Percentiles rank a stretch among this genome's conserved stretches.
phyloP scores from a whole-genome alignment of 176 grass and related monocot genomes.

The Musa schizocarpa region DNA sequence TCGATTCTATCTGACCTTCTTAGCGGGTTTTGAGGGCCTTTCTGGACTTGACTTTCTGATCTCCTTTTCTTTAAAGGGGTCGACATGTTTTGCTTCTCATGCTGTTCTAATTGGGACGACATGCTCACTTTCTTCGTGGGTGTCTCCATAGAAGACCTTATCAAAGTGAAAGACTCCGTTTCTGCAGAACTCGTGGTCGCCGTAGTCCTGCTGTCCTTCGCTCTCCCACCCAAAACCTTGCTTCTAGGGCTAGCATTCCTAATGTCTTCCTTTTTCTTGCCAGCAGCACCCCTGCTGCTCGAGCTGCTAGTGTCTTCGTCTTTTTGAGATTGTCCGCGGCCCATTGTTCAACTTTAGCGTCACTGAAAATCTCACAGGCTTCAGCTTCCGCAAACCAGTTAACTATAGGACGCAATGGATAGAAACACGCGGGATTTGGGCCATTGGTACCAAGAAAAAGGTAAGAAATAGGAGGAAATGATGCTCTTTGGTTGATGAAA shows the following conservation, averaged over 20 bases:
- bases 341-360: background rate
- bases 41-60: background rate
- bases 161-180: background rate
- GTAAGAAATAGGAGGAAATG: too few relatives aligned
- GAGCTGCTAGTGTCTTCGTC: background rate
- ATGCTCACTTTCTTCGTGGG: background rate
- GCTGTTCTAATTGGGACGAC: background rate
- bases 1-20: conserved; percentile 19
- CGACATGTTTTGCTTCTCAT: background rate
- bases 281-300: background rate
- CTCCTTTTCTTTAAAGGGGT: conserved; percentile 2
- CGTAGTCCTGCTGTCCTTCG: background rate
- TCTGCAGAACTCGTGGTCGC: background rate
- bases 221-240: background rate
- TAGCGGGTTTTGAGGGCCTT: background rate
- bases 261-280: background rate
- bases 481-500: too few relatives aligned
- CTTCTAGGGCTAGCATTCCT: background rate
- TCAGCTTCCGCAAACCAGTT: background rate
- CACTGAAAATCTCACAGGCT: background rate
- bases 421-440: too few relatives aligned
- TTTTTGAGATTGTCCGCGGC: background rate
- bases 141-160: background rate
- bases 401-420: background rate
- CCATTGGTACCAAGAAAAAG: background rate